Evolutionary conservation across 2,329 filamentous ascomycete species (phyloP), one percentile per base, ranked within the genome.

Genomic region (Pseudomassariella vexata): DNA sequence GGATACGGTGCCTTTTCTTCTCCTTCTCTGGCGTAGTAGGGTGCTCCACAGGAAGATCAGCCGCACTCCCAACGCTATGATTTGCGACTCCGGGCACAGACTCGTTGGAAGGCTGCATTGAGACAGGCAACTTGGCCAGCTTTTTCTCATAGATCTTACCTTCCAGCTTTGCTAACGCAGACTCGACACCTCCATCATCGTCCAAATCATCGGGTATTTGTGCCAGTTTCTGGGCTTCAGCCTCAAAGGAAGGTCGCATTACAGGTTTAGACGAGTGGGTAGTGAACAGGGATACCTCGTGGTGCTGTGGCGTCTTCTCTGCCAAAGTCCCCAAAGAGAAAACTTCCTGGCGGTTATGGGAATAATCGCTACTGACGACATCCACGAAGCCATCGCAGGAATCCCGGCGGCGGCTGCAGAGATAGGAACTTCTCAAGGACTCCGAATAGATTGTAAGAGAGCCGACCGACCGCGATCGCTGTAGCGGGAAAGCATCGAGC

Each of bases 101-200:
- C 22, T 46, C 40, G 11, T 41, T 48, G 7, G 42, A 35, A 8
- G 57, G 55, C 25, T 64, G 60, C 40, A 65, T 62, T 10, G 59
- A 66, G n/a, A n/a, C n/a, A n/a, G n/a, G n/a, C 9, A 64, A 50
- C 32, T 57, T 62, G 18, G 54, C 53, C 1, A 54, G 40, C 45
- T 57, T 75, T 45, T 70, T 79, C 51, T 82, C 73, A 46, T 82
- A 92, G 19, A 26, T 15, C 45, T 78, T 90, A 8, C 92, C 92
- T 62, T 98, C 92, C 1, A 98, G 70, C 50, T 96, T 98, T 46
- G 89, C 62, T 30, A 98, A 58, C 1, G 92, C 86, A n/a, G 89
- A 88, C 52, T 96, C 92, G 17, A 96, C 80, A 9, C 90, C 90
- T 6, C 87, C 87, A 50, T 94, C 85, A 27, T 82, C 81, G 39